A percentile compares a stretch with the other conserved stretches of the same genome.
Conservation (phyloP, 2,329 filamentous ascomycete species). For the Alternaria incomplexa region DNA sequence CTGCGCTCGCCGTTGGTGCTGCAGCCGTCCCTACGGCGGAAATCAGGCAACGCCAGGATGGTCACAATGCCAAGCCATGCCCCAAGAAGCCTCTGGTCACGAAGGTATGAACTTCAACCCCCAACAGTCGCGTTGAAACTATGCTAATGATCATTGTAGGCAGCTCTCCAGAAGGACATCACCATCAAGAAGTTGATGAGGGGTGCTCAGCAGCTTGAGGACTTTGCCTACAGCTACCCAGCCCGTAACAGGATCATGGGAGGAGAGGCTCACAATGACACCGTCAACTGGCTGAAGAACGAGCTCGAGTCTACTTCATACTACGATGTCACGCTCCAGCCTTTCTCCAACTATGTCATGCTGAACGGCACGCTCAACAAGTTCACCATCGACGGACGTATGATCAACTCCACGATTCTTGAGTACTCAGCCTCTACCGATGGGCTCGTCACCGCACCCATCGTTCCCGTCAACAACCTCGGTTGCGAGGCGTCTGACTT, state of each 20-base stretch:
- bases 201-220: conserved; percentile 42
- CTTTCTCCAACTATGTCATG: conserved; percentile 30
- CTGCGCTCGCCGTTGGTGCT: conserved; percentile 26
- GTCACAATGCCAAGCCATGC: neutral
- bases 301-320: conserved; percentile 39
- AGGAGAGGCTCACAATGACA: conserved; percentile 47
- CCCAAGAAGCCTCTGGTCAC: conserved; percentile 15
- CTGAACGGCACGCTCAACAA: conserved; percentile 26
- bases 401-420: conserved; percentile 19
- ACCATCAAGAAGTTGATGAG: conserved; percentile 33
- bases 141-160: conserved; percentile 23
- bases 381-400: conserved; percentile 26
- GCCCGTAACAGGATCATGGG: conserved; percentile 49
- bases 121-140: neutral
- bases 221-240: conserved; percentile 47
- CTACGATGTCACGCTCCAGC: conserved; percentile 46
- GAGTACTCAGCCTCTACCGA: conserved; percentile 29
- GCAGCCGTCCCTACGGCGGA: conserved; percentile 16
- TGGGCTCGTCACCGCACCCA: conserved; percentile 31
- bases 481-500: conserved; percentile 62
- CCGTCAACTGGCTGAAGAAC: conserved; percentile 46
- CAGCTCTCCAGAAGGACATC: conserved; percentile 37
- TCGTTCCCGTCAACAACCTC: conserved; percentile 37
- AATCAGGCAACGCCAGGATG: neutral
- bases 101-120: conserved; percentile 16